Evolutionary conservation across 2,329 filamentous ascomycete genomes (phyloP).

Genomic region (Fusarium pseudoanthophilum): DNA sequence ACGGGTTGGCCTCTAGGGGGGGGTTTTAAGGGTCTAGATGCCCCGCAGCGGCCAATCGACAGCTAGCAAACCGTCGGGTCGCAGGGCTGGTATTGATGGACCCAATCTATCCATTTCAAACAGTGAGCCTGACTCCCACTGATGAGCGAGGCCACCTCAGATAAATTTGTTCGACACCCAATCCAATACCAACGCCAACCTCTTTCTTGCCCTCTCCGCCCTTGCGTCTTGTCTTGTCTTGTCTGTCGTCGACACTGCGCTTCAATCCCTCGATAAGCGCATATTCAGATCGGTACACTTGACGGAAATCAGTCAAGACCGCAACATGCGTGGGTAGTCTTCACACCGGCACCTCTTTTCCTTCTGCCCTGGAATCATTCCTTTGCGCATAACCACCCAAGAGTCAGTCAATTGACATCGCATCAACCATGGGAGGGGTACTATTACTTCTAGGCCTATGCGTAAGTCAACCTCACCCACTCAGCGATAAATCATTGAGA

Average conservation of each 20-base stretch:
- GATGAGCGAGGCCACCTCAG: slow-evolving; percentile 25
- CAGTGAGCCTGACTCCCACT: background rate
- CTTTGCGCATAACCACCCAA: slow-evolving; percentile 22
- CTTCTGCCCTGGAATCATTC: slow-evolving; percentile 13
- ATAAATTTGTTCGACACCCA: slow-evolving; percentile 38
- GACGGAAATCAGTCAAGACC: slow-evolving; percentile 3
- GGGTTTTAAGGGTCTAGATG: slow-evolving; percentile 29
- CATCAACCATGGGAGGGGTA: slow-evolving; percentile 53
- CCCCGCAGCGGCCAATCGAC: slow-evolving; percentile 43
- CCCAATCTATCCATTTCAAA: slow-evolving; percentile 23
- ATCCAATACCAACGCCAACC: slow-evolving; percentile 14
- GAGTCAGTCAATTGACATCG: slow-evolving; percentile 21
- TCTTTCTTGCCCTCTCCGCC: slow-evolving; percentile 16
- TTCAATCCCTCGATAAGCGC: slow-evolving; percentile 13
- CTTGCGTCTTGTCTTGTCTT: slow-evolving; percentile 17
- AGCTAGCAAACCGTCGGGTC: slow-evolving; percentile 29
- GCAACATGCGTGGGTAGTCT: slow-evolving; percentile 43
- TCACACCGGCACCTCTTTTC: slow-evolving; percentile 6
- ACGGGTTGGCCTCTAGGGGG: slow-evolving; percentile 11
- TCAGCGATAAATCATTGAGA: slow-evolving; percentile 9
- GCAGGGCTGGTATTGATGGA: slow-evolving; percentile 30
- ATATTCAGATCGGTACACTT: background rate
- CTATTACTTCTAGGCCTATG: slow-evolving; percentile 55
- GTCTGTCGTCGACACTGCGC: slow-evolving; percentile 1
- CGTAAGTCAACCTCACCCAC: slow-evolving; percentile 46